phyloP scores from a whole-genome alignment of 768 basidiomycete species.

The Hygrophorus russula region DNA sequence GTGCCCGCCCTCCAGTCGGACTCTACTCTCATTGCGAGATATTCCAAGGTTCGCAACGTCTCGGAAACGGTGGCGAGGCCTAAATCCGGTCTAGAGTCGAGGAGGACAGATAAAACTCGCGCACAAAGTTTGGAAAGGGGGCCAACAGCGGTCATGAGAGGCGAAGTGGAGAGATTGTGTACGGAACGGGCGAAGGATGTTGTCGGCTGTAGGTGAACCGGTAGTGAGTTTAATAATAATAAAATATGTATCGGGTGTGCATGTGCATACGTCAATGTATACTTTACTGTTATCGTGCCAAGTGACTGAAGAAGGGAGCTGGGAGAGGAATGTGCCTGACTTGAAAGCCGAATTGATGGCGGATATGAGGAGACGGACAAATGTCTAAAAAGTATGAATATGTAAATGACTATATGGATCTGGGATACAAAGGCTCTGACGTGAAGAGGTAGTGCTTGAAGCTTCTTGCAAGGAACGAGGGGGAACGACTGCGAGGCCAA shows the following conservation, averaged over 20 bases:
- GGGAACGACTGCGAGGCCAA: constrained; percentile 52
- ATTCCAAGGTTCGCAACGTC: constrained; percentile 19
- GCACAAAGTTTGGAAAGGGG: constrained; percentile 29
- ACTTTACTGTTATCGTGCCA: constrained; percentile 17
- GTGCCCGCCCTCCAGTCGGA: constrained; percentile 34
- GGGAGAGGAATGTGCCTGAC: constrained; percentile 42
- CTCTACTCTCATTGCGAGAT: constrained; percentile 33
- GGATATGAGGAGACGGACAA: constrained; percentile 23
- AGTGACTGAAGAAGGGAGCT: constrained; percentile 22
- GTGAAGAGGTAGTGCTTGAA: constrained; percentile 51
- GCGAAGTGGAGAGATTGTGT: constrained; percentile 21
- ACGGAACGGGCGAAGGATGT: constrained; percentile 25
- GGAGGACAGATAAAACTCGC: constrained; percentile 20
- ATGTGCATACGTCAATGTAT: constrained; percentile 19
- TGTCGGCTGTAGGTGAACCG: constrained; percentile 12
- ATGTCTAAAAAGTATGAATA: constrained; percentile 5
- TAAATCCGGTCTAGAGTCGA: constrained; percentile 22
- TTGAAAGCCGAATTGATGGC: constrained; percentile 46
- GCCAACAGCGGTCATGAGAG: constrained; percentile 24
- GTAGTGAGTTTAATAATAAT: not conserved
- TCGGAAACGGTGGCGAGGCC: constrained; percentile 19
- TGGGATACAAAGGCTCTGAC: constrained; percentile 11
- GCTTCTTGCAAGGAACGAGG: constrained; percentile 38
- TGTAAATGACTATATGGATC: not conserved
- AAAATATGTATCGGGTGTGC: not conserved